These are phyloP conservation scores for Colletotrichum sp. DNA, from an alignment of 2,329 filamentous ascomycete species.

Conservation along the genomic window DNA sequence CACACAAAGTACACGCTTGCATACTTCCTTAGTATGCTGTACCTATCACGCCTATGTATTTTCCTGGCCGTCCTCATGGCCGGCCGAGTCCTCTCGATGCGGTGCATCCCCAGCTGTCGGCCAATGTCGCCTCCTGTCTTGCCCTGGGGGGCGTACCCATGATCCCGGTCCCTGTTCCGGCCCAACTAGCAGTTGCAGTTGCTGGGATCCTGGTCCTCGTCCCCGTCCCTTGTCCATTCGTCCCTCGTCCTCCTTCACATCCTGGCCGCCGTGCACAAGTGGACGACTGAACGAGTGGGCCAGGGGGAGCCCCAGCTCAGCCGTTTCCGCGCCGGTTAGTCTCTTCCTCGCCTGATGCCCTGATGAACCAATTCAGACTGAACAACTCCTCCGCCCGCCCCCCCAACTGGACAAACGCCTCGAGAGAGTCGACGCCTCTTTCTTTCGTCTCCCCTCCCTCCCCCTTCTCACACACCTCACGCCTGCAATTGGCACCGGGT, in stretches of 20 bases:
- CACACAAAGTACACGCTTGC: background rate
- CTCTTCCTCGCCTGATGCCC: background rate
- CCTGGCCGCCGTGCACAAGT: background rate
- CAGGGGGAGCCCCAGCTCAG: slow-evolving; percentile 2
- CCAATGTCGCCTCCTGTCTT: slow-evolving; percentile 12
- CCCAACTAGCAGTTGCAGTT: background rate
- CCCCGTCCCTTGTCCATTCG: background rate
- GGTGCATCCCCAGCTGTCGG: background rate
- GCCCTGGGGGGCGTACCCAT: slow-evolving; percentile 6
- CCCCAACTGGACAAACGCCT: background rate
- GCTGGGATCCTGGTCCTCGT: background rate
- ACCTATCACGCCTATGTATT: background rate
- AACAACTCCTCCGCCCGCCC: background rate
- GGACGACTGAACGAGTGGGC: background rate
- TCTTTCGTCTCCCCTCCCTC: background rate
- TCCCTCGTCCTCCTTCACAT: background rate
- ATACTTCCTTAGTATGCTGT: background rate
- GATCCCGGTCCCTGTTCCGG: slow-evolving; percentile 12
- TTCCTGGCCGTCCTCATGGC: background rate
- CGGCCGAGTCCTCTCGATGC: background rate
- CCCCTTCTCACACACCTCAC: background rate
- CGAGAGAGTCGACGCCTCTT: background rate
- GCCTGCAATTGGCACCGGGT: background rate
- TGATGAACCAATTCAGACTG: background rate
- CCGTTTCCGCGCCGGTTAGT: slow-evolving; percentile 12